Evolutionary conservation across 176 grass and related monocot species (phyloP).

Genomic region (Eleusine coracana): DNA sequence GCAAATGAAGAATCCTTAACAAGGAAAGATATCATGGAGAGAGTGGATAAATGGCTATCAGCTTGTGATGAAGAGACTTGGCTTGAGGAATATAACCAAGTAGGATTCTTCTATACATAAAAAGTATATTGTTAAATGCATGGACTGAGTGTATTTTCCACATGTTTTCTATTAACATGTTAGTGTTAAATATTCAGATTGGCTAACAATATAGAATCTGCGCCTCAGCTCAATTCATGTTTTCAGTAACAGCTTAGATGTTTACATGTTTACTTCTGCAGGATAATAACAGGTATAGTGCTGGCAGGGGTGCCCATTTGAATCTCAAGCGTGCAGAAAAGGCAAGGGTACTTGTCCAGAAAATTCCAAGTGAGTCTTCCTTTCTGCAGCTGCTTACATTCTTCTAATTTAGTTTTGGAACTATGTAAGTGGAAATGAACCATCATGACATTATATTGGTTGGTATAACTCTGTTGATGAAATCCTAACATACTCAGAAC

Average conservation of each 20-base stretch:
- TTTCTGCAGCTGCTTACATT: slow-evolving; percentile 33
- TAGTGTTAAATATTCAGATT: slow-evolving; percentile 31
- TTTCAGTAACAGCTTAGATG: slow-evolving; percentile 26
- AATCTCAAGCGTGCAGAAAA: slow-evolving; percentile 96
- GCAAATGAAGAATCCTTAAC: slow-evolving; percentile 74
- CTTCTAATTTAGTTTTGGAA: neutral
- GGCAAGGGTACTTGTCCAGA: slow-evolving; percentile 73
- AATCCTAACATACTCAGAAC: slow-evolving; percentile 5
- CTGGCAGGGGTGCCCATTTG: slow-evolving; percentile 85
- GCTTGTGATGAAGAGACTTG: slow-evolving; percentile 94
- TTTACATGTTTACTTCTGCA: slow-evolving; percentile 34
- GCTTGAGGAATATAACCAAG: slow-evolving; percentile 96
- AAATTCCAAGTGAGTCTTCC: slow-evolving; percentile 78
- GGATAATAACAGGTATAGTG: slow-evolving; percentile 86
- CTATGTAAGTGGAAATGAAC: neutral
- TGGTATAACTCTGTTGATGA: neutral
- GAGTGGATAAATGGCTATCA: slow-evolving; percentile 77
- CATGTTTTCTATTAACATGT: slow-evolving; percentile 21
- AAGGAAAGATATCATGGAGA: slow-evolving; percentile 91
- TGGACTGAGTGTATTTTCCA: neutral
- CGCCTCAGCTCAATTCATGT: neutral
- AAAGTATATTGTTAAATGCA: slow-evolving; percentile 8
- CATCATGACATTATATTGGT: slow-evolving; percentile 17
- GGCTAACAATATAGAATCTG: slow-evolving; percentile 14
- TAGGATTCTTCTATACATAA: slow-evolving; percentile 40